Percentiles rank a stretch among this genome's conserved stretches.
These are phyloP conservation scores for Neonectria faginata DNA, from an alignment of 2,329 filamentous ascomycete species.

Conservation along the genomic window DNA sequence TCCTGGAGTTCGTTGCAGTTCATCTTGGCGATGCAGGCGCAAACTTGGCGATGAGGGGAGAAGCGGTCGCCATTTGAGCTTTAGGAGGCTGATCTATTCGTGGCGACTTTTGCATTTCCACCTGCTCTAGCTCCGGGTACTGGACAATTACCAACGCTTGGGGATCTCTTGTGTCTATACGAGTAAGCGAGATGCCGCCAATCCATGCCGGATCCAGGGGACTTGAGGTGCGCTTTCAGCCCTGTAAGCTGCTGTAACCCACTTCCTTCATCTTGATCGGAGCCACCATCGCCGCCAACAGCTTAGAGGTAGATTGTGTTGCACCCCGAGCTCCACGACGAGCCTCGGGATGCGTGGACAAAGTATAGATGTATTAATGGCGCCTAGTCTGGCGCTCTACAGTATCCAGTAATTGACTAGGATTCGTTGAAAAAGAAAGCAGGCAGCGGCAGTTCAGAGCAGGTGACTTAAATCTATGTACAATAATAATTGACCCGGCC, in stretches of 20 bases:
- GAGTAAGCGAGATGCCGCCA: slow-evolving; percentile 25
- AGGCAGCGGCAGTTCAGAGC: not conserved
- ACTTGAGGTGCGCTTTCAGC: slow-evolving; percentile 14
- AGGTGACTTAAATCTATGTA: no score
- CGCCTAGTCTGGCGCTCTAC: not conserved
- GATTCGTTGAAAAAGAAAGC: not conserved
- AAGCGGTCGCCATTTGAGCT: slow-evolving; percentile 15
- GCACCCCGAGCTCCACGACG: not conserved
- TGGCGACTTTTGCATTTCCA: slow-evolving; percentile 13
- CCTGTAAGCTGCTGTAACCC: slow-evolving; percentile 9
- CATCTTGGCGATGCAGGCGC: slow-evolving; percentile 40
- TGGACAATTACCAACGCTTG: slow-evolving; percentile 40
- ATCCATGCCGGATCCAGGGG: slow-evolving; percentile 12
- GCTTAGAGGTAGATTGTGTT: not conserved
- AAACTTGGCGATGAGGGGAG: slow-evolving; percentile 4
- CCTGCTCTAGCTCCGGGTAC: slow-evolving; percentile 23
- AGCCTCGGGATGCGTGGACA: slow-evolving; percentile 3
- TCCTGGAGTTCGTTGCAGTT: slow-evolving; percentile 54
- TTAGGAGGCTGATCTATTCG: slow-evolving; percentile 13
- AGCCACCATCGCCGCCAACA: slow-evolving; percentile 7
- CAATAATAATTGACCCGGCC: not conserved
- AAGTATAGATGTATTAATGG: slow-evolving; percentile 20
- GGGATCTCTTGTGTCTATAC: slow-evolving; percentile 15
- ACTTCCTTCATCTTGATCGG: slow-evolving; percentile 1
- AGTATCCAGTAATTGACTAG: no score